phyloP scores from a whole-genome alignment of 1,284 basidiomycete species.

The Leccinum variabile region DNA sequence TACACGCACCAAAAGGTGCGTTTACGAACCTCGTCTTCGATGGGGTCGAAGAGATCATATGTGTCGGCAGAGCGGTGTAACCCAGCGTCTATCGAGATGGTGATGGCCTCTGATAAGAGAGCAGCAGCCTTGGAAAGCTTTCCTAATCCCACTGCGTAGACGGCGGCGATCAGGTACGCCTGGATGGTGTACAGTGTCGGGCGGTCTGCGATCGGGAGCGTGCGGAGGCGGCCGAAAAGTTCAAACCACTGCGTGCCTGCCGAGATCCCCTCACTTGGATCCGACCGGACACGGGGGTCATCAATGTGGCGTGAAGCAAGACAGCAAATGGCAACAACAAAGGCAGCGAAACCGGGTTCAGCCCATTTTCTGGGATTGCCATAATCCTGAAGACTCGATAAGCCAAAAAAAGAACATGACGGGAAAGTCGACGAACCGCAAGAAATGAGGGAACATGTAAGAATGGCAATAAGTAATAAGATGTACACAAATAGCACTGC shows the following conservation, averaged over 20 bases:
- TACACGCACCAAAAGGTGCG: slow-evolving; percentile 94
- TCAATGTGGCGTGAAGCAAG: slow-evolving; percentile 88
- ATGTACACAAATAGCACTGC: slow-evolving; percentile 82
- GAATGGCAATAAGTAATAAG: slow-evolving; percentile 89
- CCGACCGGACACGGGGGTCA: slow-evolving; percentile 80
- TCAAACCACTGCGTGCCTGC: slow-evolving; percentile 92
- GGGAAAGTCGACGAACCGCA: slow-evolving; percentile 50
- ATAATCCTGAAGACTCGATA: slow-evolving; percentile 62
- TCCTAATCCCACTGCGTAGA: slow-evolving; percentile 85
- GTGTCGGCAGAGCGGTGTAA: slow-evolving; percentile 83
- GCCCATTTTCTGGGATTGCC: slow-evolving; percentile 91
- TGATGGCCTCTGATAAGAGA: slow-evolving; percentile 80
- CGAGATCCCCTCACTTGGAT: slow-evolving; percentile 76
- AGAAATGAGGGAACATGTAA: slow-evolving; percentile 88
- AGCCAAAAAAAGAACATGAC: slow-evolving; percentile 9
- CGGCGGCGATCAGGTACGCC: slow-evolving; percentile 81
- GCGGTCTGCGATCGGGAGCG: slow-evolving; percentile 80
- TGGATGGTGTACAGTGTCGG: slow-evolving; percentile 90
- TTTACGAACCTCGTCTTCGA: slow-evolving; percentile 86
- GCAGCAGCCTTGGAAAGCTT: slow-evolving; percentile 85
- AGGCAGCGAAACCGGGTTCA: slow-evolving; percentile 87
- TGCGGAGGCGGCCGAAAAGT: slow-evolving; percentile 79
- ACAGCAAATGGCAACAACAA: slow-evolving; percentile 87
- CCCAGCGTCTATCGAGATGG: slow-evolving; percentile 82
- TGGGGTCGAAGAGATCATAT: slow-evolving; percentile 86